Percentiles rank a stretch among this genome's conserved stretches.
phyloP scores from a whole-genome alignment of 2,329 filamentous ascomycete genomes.

The Herpotrichia juniperi region DNA sequence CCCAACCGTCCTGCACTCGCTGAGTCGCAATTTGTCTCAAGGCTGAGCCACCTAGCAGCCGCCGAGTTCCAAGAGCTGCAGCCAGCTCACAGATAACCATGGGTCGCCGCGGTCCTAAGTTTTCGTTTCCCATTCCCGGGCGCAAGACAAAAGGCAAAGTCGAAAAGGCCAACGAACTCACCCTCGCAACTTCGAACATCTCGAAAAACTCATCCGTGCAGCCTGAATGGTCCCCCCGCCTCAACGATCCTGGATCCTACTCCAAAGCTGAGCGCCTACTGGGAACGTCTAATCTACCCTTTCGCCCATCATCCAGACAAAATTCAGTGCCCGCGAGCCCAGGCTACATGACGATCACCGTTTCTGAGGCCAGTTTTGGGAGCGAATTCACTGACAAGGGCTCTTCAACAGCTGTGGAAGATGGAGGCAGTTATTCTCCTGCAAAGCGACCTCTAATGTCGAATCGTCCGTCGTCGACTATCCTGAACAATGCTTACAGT shows the following conservation, averaged over 20 bases:
- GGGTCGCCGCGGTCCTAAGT: conserved; percentile 39
- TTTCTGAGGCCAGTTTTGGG: conserved; percentile 37
- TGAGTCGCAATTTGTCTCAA: conserved; percentile 34
- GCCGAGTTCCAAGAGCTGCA: conserved; percentile 5
- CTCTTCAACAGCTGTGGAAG: conserved; percentile 25
- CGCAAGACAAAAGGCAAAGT: conserved; percentile 29
- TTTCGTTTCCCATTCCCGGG: conserved; percentile 46
- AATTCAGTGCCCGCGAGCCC: conserved; percentile 29
- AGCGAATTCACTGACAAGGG: conserved; percentile 31
- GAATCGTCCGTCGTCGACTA: conserved; percentile 42
- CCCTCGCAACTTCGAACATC: conserved; percentile 19
- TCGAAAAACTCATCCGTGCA: conserved; percentile 17
- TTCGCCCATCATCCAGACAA: conserved; percentile 29
- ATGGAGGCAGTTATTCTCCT: conserved; percentile 15
- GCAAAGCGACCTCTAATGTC: conserved; percentile 29
- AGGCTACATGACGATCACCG: conserved; percentile 38
- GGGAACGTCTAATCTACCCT: conserved; percentile 39
- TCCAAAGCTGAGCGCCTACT: conserved; percentile 47
- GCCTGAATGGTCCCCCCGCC: conserved; percentile 30
- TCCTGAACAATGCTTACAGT: conserved; percentile 31
- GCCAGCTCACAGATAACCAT: conserved; percentile 24
- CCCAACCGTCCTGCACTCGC: conserved; percentile 19
- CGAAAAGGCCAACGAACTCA: conserved; percentile 17
- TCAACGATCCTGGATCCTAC: conserved; percentile 22
- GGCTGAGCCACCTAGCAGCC: conserved; percentile 28